Base-by-base conservation (phyloP, 176 grass and related monocot species). In the Lolium perenne region DNA sequence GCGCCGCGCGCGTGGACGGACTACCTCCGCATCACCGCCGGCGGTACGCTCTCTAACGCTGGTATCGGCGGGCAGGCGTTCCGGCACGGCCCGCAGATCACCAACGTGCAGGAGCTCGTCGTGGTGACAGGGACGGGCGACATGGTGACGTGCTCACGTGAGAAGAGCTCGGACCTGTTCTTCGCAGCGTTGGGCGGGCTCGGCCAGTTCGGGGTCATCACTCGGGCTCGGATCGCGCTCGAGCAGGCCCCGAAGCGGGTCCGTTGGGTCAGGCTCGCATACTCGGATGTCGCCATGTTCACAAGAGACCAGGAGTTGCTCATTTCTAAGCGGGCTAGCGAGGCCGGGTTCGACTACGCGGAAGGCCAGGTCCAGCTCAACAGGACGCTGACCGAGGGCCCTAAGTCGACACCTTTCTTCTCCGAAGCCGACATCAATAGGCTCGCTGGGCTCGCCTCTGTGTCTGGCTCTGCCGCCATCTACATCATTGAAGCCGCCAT, bases 1-100 rank as follows among this genome's bases (percentile, higher is more conserved):
- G 45, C 81, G 6, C 90, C 88, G 5, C 82, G 70, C 46, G 73
- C 80, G 38, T 97, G 89, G 80, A 94, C 89, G 2, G 91, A 97
- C 72, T 94, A 94, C 77, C 81, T 97, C 18, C 80, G 82, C 8
- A 25, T 91, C 64, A 97, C 91, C 0, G 84, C 94, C 53, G 92
- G 88, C 13, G 92, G 95, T 32, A 97, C 92, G 10, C 90, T 97
- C 82, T 97, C 95, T 43, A 97, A 97, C 73, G 95, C 88, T 2
- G 88, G 95, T 26, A 87, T 94, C 71, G 87, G 95, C 57, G 92
- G 95, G 12, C 90, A 87, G 76, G 84, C 82, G 20, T 97, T 97
- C 80, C 88, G 84, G 61, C 84, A 94, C 64, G 95, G 95, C 29
- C 92, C 95, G 15, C 92, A 94, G 86, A 91, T 91, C 55, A 76